Conservation (phyloP, 257 asterid genomes). For the Nicotiana tomentosiformis region DNA sequence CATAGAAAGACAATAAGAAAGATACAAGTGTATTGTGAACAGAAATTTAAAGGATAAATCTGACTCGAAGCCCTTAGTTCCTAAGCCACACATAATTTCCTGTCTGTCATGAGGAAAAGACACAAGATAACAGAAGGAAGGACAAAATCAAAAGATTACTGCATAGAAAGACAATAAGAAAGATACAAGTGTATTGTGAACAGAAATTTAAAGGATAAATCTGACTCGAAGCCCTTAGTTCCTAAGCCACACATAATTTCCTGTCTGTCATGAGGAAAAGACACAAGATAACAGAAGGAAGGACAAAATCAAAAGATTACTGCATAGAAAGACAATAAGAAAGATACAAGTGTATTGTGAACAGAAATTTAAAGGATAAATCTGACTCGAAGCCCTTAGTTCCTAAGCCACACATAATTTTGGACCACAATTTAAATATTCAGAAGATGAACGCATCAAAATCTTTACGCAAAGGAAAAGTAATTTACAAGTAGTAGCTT, state of each 20-base stretch:
- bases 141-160: too few relatives aligned
- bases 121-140: background rate
- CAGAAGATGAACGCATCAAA: background rate
- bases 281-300: background rate
- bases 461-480: background rate
- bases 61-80: background rate
- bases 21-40: background rate
- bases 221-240: too few relatives aligned
- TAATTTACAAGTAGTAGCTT: background rate
- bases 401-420: background rate
- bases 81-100: slow-evolving; percentile 24
- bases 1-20: background rate
- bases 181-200: too few relatives aligned
- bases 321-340: background rate
- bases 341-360: background rate
- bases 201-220: too few relatives aligned
- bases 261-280: slow-evolving; percentile 50
- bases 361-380: background rate
- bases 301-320: background rate
- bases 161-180: too few relatives aligned
- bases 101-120: slow-evolving; percentile 42
- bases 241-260: too few relatives aligned
- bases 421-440: background rate
- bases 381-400: background rate
- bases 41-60: background rate